phyloP scores from a whole-genome alignment of 202 grass and related monocot genomes.

The Dendrocalamus latiflorus region DNA sequence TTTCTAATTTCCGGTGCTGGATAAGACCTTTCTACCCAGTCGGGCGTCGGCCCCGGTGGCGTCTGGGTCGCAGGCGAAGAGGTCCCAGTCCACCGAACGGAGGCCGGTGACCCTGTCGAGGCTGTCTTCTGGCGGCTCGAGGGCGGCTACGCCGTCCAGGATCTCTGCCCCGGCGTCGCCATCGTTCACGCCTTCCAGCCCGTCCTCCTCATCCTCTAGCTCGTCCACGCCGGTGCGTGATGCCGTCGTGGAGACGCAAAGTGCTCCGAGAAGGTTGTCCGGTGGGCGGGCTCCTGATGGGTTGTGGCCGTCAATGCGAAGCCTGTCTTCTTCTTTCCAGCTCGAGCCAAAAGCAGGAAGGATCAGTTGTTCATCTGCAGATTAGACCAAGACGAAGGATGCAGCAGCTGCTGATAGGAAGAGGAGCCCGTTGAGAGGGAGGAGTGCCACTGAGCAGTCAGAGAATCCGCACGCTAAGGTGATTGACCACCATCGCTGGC shows the following conservation, averaged over 20 bases:
- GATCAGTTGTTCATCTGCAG: constrained; percentile 13
- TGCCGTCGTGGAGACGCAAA: constrained; percentile 37
- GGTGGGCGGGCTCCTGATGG: constrained; percentile 59
- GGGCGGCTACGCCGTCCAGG: constrained; percentile 38
- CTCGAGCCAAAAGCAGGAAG: constrained; percentile 49
- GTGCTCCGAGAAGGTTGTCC: constrained; percentile 34
- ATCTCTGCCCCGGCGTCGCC: constrained; percentile 42
- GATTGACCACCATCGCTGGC: too few species aligned
- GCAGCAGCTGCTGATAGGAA: constrained; percentile 49
- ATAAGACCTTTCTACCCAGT: too few species aligned
- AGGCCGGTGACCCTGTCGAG: constrained; percentile 50
- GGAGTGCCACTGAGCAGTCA: constrained; percentile 38
- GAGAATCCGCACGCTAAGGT: constrained; percentile 71
- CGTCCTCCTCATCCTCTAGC: constrained; percentile 49
- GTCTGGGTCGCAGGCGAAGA: too few species aligned
- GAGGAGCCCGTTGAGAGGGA: constrained; percentile 66
- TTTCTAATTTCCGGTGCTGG: too few species aligned
- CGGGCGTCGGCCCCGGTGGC: too few species aligned
- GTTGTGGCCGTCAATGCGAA: constrained; percentile 90
- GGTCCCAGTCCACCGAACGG: constrained; percentile 64
- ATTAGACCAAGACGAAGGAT: constrained; percentile 29
- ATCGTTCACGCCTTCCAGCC: constrained; percentile 44
- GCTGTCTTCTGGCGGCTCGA: constrained; percentile 14
- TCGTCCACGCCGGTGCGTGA: constrained; percentile 58
- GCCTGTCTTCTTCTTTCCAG: constrained; percentile 71